Conservation (phyloP, 148 eudicot genomes). For the Rhododendron mucronatum region DNA sequence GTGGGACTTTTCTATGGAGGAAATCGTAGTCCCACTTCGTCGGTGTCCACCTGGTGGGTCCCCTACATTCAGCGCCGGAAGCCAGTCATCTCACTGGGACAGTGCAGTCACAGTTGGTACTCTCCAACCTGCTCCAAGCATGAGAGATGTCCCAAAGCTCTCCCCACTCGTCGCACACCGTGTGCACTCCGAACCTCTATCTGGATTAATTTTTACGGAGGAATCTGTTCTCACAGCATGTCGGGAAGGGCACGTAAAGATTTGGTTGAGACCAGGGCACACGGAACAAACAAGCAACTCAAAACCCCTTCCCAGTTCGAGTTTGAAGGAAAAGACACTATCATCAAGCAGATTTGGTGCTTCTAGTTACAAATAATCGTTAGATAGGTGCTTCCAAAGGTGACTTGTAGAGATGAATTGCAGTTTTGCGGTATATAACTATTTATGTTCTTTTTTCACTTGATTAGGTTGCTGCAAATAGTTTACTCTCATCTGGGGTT, state of each 20-base stretch:
- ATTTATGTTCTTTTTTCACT: background rate
- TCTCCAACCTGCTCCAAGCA: slow-evolving; percentile 42
- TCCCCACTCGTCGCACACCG: slow-evolving; percentile 38
- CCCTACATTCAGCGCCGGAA: slow-evolving; percentile 32
- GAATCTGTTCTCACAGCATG: slow-evolving; percentile 36
- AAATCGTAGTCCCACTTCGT: slow-evolving; percentile 38
- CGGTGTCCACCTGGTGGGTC: slow-evolving; percentile 39
- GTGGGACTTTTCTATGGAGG: slow-evolving; percentile 39
- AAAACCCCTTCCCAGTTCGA: slow-evolving; percentile 12
- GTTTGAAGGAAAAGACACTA: slow-evolving; percentile 23
- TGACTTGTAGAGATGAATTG: slow-evolving; percentile 3
- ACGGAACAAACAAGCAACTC: slow-evolving; percentile 24
- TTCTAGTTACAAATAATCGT: slow-evolving; percentile 19
- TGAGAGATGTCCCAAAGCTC: slow-evolving; percentile 40
- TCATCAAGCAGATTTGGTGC: slow-evolving; percentile 12
- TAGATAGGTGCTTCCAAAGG: background rate
- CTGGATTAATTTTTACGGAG: slow-evolving; percentile 30
- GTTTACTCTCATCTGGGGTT: background rate
- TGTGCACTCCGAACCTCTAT: slow-evolving; percentile 32
- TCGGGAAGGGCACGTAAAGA: slow-evolving; percentile 36
- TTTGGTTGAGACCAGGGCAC: slow-evolving; percentile 34
- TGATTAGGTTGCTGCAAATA: slow-evolving; percentile 6
- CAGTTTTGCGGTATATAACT: slow-evolving; percentile 5
- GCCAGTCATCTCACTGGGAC: slow-evolving; percentile 40
- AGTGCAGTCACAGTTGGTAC: slow-evolving; percentile 28